These are phyloP conservation scores for Aureobasidium sp. DNA, from an alignment of 2,329 filamentous ascomycete genomes.

Conservation along the genomic window DNA sequence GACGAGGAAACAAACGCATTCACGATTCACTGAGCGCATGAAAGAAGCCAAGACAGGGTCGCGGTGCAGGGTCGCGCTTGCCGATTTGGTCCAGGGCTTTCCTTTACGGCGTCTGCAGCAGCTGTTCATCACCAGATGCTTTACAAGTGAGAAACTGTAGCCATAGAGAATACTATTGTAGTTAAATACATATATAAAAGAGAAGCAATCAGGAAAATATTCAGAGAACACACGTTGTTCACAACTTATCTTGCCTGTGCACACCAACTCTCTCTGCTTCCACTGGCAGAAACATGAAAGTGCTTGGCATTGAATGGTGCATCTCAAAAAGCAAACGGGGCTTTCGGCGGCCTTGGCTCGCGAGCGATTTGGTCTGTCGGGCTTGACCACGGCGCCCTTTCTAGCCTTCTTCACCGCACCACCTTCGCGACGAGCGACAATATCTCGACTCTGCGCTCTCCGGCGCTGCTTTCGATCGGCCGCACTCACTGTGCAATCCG, in stretches of 20 bases:
- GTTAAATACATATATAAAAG: background rate
- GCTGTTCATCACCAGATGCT: background rate
- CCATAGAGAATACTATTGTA: background rate
- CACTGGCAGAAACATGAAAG: background rate
- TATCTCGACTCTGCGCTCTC: background rate
- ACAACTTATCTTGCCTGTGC: background rate
- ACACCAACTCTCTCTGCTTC: background rate
- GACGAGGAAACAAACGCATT: background rate
- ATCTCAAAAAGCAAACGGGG: background rate
- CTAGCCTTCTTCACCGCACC: background rate
- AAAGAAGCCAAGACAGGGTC: conserved; percentile 1
- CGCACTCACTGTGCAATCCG: background rate
- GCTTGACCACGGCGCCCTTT: background rate
- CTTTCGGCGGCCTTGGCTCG: background rate
- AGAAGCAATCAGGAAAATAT: background rate
- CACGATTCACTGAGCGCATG: background rate
- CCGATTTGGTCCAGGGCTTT: background rate
- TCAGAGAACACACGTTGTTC: no score
- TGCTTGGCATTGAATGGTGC: background rate
- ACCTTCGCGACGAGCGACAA: background rate
- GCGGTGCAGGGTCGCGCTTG: background rate
- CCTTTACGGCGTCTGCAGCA: background rate
- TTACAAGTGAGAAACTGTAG: background rate
- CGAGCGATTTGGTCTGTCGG: background rate
- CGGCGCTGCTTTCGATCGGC: background rate